phyloP scores from a whole-genome alignment of 2,329 filamentous ascomycete genomes.

The Colletotrichum falcatum region DNA sequence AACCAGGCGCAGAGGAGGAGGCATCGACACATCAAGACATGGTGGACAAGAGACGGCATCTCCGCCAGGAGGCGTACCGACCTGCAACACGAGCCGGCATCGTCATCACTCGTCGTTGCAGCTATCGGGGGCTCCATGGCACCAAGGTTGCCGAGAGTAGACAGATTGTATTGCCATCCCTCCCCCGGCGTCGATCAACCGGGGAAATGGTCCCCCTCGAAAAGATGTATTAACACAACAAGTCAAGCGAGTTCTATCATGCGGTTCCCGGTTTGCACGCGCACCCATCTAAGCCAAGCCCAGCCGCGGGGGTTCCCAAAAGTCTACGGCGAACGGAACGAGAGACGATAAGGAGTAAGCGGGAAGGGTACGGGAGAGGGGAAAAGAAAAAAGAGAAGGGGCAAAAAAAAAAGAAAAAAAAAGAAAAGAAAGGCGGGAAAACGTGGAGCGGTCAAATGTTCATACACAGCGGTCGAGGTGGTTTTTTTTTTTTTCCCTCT shows the following conservation, averaged over 20 bases:
- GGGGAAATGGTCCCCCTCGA: background rate
- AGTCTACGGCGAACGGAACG: background rate
- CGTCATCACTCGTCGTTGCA: background rate
- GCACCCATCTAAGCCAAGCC: background rate
- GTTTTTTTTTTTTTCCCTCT: constrained; percentile 43
- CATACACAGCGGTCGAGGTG: no score
- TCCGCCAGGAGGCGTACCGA: no score
- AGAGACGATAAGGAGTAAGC: no score
- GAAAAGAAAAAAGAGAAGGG: background rate
- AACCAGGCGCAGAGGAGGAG: no score
- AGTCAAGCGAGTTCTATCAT: background rate
- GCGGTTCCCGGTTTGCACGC: background rate
- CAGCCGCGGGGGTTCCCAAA: no score
- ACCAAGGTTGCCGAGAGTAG: background rate
- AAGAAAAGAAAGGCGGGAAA: no score
- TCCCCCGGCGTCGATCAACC: no score
- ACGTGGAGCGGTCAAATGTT: no score
- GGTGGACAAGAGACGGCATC: no score
- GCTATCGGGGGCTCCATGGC: background rate
- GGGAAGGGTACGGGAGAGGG: no score
- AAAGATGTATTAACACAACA: background rate
- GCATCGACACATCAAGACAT: no score
- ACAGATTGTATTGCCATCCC: background rate
- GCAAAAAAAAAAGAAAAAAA: no score
- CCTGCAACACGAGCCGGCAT: background rate